These are phyloP conservation scores for Trichopus zeylanicus DNA, from an alignment of 116 monocot species.

Conservation along the genomic window DNA sequence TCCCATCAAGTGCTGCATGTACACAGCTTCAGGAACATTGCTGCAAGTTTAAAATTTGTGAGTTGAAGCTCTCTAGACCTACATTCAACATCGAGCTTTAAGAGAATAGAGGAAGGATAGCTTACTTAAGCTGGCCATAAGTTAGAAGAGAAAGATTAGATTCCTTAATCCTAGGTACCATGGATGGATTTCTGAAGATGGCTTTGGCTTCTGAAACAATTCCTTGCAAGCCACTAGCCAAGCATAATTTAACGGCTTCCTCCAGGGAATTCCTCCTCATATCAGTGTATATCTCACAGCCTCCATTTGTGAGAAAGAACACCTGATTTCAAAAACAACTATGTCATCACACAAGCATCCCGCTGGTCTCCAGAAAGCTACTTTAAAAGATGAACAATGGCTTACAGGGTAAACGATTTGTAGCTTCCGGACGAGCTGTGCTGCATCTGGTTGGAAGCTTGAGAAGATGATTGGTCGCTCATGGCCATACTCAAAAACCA, in stretches of 20 bases:
- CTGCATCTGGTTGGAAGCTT: conserved; percentile 86
- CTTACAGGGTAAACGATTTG: conserved; percentile 64
- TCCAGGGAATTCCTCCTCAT: conserved; percentile 77
- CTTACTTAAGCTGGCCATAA: conserved; percentile 89
- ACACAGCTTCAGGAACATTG: conserved; percentile 71
- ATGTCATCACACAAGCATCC: neutral
- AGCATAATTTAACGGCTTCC: conserved; percentile 51
- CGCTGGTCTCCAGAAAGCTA: neutral
- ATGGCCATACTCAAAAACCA: conserved; percentile 39
- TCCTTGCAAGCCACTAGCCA: conserved; percentile 50
- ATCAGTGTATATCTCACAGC: conserved; percentile 43
- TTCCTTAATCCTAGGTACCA: conserved; percentile 55
- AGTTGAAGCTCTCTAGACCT: neutral
- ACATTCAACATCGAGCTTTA: neutral
- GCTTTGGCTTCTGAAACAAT: conserved; percentile 69
- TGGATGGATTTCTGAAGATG: conserved; percentile 49
- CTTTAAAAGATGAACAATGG: neutral
- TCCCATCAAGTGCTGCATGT: conserved; percentile 88
- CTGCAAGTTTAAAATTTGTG: conserved; percentile 13
- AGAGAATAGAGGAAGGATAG: neutral
- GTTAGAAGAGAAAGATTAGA: conserved; percentile 62
- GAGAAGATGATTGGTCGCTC: conserved; percentile 73
- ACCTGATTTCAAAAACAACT: conserved; percentile 37
- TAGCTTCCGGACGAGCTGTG: conserved; percentile 42
- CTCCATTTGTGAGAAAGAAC: conserved; percentile 87